Conservation (phyloP, 257 asterid genomes). For the Solanum stenotomum region DNA sequence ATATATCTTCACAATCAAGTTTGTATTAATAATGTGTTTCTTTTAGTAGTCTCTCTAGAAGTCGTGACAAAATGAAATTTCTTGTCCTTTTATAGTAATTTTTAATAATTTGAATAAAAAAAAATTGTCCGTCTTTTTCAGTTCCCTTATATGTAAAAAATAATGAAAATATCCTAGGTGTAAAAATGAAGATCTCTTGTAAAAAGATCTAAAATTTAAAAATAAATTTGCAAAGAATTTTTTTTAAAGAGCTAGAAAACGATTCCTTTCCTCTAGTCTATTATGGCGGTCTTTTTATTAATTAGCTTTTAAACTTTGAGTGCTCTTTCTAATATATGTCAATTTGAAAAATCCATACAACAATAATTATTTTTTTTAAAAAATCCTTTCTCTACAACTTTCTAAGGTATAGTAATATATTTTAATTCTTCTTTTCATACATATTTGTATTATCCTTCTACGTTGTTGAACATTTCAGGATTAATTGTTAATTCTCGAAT, state of each 20-base stretch:
- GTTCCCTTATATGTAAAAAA: no score
- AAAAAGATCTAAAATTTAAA: no score
- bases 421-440: neutral
- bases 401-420: no score
- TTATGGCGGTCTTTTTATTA: neutral
- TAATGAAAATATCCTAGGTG: no score
- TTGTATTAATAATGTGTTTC: neutral
- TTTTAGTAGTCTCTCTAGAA: neutral
- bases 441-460: neutral
- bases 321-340: neutral
- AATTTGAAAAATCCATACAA: no score
- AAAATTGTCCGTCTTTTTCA: no score
- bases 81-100: neutral
- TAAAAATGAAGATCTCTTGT: no score
- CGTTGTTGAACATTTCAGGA: neutral
- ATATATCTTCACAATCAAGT: no score
- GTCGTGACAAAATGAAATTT: neutral
- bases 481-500: no score
- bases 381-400: neutral
- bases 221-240: no score
- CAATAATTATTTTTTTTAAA: no score
- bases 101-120: no score
- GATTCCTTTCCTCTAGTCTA: neutral
- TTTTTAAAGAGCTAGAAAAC: neutral
- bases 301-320: neutral